A percentile compares a stretch with the other conserved stretches of the same genome.
phyloP scores from a whole-genome alignment of 2,329 filamentous ascomycete species.

The Paecilomyces niveus region DNA sequence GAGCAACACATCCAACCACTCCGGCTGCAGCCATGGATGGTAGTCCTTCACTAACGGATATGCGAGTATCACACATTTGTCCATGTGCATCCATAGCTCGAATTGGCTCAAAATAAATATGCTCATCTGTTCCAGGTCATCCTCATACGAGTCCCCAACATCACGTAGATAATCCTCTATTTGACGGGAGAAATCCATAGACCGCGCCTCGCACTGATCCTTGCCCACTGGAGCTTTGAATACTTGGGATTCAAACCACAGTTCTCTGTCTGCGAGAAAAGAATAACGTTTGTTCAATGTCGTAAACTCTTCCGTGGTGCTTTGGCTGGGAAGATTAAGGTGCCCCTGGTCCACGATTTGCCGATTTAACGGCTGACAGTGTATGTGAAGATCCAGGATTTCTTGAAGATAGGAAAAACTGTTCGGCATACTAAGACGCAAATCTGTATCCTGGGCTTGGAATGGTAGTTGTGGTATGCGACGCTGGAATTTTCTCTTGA shows the following conservation, averaged over 20 bases:
- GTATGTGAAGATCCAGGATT: slow-evolving; percentile 2
- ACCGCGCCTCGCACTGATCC: slow-evolving; percentile 11
- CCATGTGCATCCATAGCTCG: slow-evolving; percentile 53
- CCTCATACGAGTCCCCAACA: slow-evolving; percentile 32
- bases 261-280: background rate
- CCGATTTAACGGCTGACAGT: background rate
- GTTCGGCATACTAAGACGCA: slow-evolving; percentile 34
- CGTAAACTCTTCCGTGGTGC: background rate
- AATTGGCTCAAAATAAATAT: slow-evolving; percentile 48
- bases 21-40: slow-evolving; percentile 44
- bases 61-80: slow-evolving; percentile 35
- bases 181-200: slow-evolving; percentile 20
- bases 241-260: background rate
- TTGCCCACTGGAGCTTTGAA: background rate
- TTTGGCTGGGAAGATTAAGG: background rate
- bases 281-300: background rate
- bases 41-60: slow-evolving; percentile 47
- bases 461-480: slow-evolving; percentile 36
- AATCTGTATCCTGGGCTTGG: slow-evolving; percentile 24
- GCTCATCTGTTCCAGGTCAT: slow-evolving; percentile 46
- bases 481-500: slow-evolving; percentile 33
- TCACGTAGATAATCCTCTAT: slow-evolving; percentile 30
- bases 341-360: background rate
- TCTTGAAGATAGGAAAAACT: slow-evolving; percentile 30
- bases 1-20: slow-evolving; percentile 50